Evolutionary conservation across 441 rosid genomes (phyloP), one percentile per base, ranked within the genome.

Genomic region (Daphne laureola): DNA sequence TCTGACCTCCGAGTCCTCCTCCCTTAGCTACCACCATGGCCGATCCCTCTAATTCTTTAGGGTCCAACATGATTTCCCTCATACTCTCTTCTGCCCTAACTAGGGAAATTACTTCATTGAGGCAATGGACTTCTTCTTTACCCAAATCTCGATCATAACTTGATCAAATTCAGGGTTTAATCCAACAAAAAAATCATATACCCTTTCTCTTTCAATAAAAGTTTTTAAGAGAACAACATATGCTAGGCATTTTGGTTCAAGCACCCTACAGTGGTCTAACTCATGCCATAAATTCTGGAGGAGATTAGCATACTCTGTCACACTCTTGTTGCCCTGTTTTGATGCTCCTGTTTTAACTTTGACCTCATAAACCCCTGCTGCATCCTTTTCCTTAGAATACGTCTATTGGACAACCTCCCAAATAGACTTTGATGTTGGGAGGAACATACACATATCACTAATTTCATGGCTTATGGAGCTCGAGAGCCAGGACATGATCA

Each of bases 101-200:
- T 2, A 14, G 45, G 6, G 45, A 12, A 12, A 42, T n/a, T 2
- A 8, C 9, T 1, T 42, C 3, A 3, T 42, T 2, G 2, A 2
- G 1, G 12, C 5, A 27, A 3, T 27, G 35, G 4, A 4, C 5
- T 27, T 1, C 4, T 1, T 27, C 7, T 27, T 42, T 12, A 11
- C 9, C 4, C 3, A 18, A 17, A 3, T 46, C 9, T 46, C 18
- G 15, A 46, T 46, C 49, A 4, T 40, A 16, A 53, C 44, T 2
- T 38, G 57, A 53, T 53, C 46, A 53, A 17, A 53, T 15, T 51
- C 54, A 16, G 1, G 15, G 17, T 53, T 36, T 13, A 36, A 14
- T 5, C 55, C 23, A 4, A 12, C n/a, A 12, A 51, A 15, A 11
- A 51, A 51, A 31, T 51, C 54, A 31, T 25, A 51, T 3, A 51